phyloP scores from a whole-genome alignment of 2,329 filamentous ascomycete genomes.

The Huntiella abstrusa region DNA sequence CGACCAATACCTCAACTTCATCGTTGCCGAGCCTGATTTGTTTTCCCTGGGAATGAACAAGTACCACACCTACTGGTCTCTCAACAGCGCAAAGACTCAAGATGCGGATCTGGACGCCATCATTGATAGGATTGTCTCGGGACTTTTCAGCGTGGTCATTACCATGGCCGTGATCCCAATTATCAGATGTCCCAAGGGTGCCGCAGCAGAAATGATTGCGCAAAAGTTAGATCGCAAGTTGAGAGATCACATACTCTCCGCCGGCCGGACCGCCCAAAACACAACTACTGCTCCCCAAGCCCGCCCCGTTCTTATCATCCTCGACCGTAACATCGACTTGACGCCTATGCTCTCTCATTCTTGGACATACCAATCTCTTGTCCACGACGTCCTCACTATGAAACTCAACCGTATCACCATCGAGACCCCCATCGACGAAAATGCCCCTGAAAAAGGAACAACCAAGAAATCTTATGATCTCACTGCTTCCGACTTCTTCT shows the following conservation, averaged over 20 bases:
- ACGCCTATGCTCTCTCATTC: constrained; percentile 98
- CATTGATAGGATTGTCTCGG: constrained; percentile 82
- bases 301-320: constrained; percentile 75
- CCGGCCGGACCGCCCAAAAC: constrained; percentile 30
- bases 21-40: constrained; percentile 85
- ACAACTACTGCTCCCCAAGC: constrained; percentile 48
- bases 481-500: constrained; percentile 84
- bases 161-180: constrained; percentile 95
- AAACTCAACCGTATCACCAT: constrained; percentile 84
- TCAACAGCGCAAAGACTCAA: constrained; percentile 81
- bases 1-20: constrained; percentile 95
- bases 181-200: constrained; percentile 82
- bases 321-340: constrained; percentile 88
- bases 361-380: constrained; percentile 61
- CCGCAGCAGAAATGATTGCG: constrained; percentile 83
- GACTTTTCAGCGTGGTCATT: constrained; percentile 94
- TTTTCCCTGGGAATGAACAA: constrained; percentile 90
- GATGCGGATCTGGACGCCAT: constrained; percentile 78
- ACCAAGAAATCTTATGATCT: constrained; percentile 83
- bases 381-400: constrained; percentile 42
- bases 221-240: constrained; percentile 89
- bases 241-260: constrained; percentile 77
- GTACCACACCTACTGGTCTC: constrained; percentile 78
- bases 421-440: constrained; percentile 62
- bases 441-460: constrained; percentile 52